Evolutionary conservation across 441 rosid genomes (phyloP).

Genomic region (Capsella rubella): DNA sequence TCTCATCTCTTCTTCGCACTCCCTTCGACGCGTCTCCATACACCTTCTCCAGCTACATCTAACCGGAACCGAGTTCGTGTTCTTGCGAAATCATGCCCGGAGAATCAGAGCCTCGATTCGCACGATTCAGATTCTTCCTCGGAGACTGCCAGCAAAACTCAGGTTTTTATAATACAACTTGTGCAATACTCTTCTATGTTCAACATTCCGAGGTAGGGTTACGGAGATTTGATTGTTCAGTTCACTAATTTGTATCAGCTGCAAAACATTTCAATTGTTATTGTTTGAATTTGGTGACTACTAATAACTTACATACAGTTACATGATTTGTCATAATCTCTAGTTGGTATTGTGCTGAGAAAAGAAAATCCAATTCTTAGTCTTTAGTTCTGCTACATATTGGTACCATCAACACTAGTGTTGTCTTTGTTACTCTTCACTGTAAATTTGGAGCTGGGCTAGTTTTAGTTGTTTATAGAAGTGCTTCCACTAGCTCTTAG

Average conservation of each 20-base stretch:
- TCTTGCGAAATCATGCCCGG: conserved; percentile 36
- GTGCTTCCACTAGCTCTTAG: background rate
- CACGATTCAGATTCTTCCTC: conserved; percentile 24
- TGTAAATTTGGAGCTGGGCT: conserved; percentile 2
- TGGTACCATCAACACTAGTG: background rate
- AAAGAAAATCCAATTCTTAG: background rate
- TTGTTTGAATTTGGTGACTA: background rate
- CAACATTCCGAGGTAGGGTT: background rate
- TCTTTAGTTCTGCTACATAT: conserved; percentile 21
- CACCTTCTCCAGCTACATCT: conserved; percentile 29
- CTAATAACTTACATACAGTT: background rate
- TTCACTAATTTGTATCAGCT: conserved; percentile 17
- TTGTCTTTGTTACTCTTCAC: background rate
- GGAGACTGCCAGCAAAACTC: conserved; percentile 21
- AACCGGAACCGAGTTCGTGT: conserved; percentile 36
- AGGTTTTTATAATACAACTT: conserved; percentile 14
- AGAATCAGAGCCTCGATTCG: conserved; percentile 28
- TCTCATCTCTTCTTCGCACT: conserved; percentile 46
- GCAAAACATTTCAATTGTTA: background rate
- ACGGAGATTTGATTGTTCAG: background rate
- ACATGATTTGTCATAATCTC: background rate
- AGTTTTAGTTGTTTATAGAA: background rate
- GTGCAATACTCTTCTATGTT: background rate
- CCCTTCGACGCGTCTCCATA: conserved; percentile 34
- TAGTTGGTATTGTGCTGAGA: background rate